These are phyloP conservation scores for Hevea brasiliensis DNA, from an alignment of 345 rosid genomes.

Conservation along the genomic window DNA sequence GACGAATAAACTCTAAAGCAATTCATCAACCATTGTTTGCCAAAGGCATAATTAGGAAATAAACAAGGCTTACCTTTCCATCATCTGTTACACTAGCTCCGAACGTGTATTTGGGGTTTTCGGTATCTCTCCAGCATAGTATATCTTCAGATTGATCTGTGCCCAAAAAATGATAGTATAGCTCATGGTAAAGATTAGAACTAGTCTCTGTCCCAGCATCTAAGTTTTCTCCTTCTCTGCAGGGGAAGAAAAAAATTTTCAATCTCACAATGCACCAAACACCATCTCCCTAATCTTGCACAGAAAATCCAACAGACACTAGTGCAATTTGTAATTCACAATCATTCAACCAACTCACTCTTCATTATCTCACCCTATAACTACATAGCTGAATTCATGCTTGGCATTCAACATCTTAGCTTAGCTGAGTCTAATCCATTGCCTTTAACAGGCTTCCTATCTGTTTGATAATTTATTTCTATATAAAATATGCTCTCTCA, in stretches of 20 bases:
- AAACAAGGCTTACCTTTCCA: conserved; percentile 61
- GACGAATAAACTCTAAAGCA: not conserved
- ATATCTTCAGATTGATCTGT: conserved; percentile 79
- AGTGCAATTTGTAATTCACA: not conserved
- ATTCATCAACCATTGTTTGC: not conserved
- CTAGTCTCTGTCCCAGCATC: conserved; percentile 97
- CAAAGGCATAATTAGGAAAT: not conserved
- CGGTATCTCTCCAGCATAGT: conserved; percentile 85
- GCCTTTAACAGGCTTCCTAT: not conserved
- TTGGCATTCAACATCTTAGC: not conserved
- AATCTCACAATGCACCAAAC: not conserved
- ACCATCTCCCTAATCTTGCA: not conserved
- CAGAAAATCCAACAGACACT: not conserved
- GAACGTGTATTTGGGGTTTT: conserved; percentile 65
- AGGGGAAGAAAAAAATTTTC: conserved; percentile 8
- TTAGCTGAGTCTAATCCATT: not conserved
- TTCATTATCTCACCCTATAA: not conserved
- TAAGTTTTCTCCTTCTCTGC: conserved; percentile 69
- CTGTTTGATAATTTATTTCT: not conserved
- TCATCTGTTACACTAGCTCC: conserved; percentile 70
- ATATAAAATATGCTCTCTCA: not conserved
- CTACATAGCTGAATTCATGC: too few relatives aligned
- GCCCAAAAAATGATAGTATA: conserved; percentile 80
- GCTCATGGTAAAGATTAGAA: conserved; percentile 73
- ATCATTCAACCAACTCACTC: not conserved